Conservation (phyloP, 225 moss, liverwort and hornwort species). For the Polytrichum commune region DNA sequence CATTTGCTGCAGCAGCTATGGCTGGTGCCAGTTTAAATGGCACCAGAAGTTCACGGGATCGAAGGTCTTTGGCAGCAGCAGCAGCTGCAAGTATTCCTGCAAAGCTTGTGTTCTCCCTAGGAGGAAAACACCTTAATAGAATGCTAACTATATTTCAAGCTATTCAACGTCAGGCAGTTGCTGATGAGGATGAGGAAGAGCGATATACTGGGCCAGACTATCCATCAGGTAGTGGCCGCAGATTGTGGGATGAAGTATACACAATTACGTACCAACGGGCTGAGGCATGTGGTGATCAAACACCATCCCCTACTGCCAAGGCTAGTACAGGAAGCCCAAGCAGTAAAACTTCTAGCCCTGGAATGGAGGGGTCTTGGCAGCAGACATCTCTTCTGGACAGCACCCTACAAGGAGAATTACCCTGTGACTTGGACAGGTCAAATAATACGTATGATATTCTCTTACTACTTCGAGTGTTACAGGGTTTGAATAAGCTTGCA, state of each 20-base stretch:
- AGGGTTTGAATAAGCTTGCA: slow-evolving; percentile 79
- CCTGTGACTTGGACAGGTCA: slow-evolving; percentile 90
- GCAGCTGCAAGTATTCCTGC: slow-evolving; percentile 66
- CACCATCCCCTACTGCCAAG: slow-evolving; percentile 36
- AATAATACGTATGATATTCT: slow-evolving; percentile 85
- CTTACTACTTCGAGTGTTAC: slow-evolving; percentile 80
- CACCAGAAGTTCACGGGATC: slow-evolving; percentile 44
- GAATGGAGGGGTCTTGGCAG: slow-evolving; percentile 75
- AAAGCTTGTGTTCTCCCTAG: slow-evolving; percentile 73
- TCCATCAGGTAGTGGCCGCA: slow-evolving; percentile 67
- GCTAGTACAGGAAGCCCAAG: slow-evolving; percentile 46
- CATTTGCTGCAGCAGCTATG: slow-evolving; percentile 89
- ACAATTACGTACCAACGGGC: slow-evolving; percentile 81
- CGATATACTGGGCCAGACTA: slow-evolving; percentile 82
- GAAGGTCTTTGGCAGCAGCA: slow-evolving; percentile 35
- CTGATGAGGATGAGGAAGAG: slow-evolving; percentile 91
- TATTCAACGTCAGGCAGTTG: slow-evolving; percentile 77
- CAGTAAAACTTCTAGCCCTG: slow-evolving; percentile 27
- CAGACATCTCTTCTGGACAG: slow-evolving; percentile 86
- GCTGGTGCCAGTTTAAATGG: slow-evolving; percentile 75
- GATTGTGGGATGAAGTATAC: slow-evolving; percentile 96
- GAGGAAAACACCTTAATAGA: slow-evolving; percentile 73
- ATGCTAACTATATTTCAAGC: slow-evolving; percentile 90
- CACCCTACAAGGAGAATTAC: slow-evolving; percentile 78
- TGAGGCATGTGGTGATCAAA: slow-evolving; percentile 51